Evolutionary conservation across 768 basidiomycete genomes (phyloP).

Genomic region (Leccinum subgranulosum): DNA sequence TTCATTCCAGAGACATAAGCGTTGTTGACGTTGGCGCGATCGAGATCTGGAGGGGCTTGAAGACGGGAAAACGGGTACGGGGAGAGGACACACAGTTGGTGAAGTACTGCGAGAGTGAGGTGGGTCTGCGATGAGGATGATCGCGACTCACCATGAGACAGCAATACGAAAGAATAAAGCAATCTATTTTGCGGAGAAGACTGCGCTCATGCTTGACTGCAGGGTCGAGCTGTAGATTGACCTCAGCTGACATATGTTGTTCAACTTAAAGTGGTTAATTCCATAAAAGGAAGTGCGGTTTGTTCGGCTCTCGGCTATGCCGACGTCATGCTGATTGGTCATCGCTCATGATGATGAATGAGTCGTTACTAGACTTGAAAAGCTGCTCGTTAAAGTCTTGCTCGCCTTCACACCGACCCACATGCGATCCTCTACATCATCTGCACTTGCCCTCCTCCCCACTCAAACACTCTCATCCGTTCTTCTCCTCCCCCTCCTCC

Average conservation of each 20-base stretch:
- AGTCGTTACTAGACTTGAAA: background rate
- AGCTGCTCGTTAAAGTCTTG: background rate
- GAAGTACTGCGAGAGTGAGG: slow-evolving; percentile 47
- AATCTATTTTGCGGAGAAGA: slow-evolving; percentile 60
- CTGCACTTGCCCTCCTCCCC: background rate
- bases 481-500: slow-evolving; percentile 8
- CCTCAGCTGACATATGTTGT: background rate
- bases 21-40: slow-evolving; percentile 66
- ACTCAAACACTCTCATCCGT: background rate
- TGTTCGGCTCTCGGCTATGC: background rate
- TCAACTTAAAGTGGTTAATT: background rate
- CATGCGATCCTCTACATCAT: slow-evolving; percentile 8
- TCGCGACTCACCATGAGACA: slow-evolving; percentile 54
- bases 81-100: slow-evolving; percentile 49
- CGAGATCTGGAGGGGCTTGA: slow-evolving; percentile 44
- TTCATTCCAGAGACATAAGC: slow-evolving; percentile 81
- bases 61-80: background rate
- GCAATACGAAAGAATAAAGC: slow-evolving; percentile 68
- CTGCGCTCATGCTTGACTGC: slow-evolving; percentile 37
- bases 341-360: background rate
- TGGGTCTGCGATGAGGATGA: background rate
- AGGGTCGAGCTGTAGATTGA: background rate
- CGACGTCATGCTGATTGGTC: slow-evolving; percentile 13
- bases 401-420: background rate
- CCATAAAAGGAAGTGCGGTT: background rate